Evolutionary conservation across 805 yeast species (phyloP).

Genomic region (Teunomyces panamensis): DNA sequence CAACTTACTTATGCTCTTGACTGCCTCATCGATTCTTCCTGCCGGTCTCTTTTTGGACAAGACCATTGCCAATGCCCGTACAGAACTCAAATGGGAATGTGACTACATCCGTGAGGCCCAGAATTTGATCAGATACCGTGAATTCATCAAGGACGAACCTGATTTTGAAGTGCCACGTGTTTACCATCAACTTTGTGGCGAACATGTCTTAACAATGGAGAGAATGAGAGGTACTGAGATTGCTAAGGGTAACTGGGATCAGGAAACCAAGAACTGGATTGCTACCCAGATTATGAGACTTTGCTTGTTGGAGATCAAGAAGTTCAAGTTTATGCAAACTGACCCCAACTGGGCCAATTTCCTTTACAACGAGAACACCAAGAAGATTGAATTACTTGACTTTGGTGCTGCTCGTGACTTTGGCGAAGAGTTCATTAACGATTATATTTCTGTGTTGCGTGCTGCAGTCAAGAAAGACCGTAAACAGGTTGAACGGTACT

Average conservation of each 20-base stretch:
- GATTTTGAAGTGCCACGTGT: slow-evolving; percentile 81
- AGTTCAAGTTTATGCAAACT: slow-evolving; percentile 91
- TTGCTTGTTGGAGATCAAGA: slow-evolving; percentile 80
- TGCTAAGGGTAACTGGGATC: slow-evolving; percentile 70
- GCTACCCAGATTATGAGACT: slow-evolving; percentile 84
- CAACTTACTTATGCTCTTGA: slow-evolving; percentile 72
- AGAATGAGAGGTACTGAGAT: slow-evolving; percentile 81
- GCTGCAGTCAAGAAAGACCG: slow-evolving; percentile 74
- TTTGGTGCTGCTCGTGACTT: slow-evolving; percentile 93
- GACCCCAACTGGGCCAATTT: slow-evolving; percentile 99
- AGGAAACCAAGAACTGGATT: slow-evolving; percentile 73
- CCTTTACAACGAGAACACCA: slow-evolving; percentile 68
- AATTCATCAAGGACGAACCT: slow-evolving; percentile 50
- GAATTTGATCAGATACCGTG: slow-evolving; percentile 64
- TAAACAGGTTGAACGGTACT: slow-evolving; percentile 57
- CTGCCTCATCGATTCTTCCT: slow-evolving; percentile 85
- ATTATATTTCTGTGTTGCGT: slow-evolving; percentile 69
- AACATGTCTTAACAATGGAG: slow-evolving; percentile 86
- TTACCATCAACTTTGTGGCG: slow-evolving; percentile 71
- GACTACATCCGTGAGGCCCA: slow-evolving; percentile 89
- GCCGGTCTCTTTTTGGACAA: slow-evolving; percentile 89
- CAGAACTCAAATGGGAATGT: slow-evolving; percentile 96
- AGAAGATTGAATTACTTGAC: slow-evolving; percentile 81
- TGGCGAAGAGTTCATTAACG: slow-evolving; percentile 59
- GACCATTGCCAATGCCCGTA: slow-evolving; percentile 89